These are phyloP conservation scores for Helianthus annuus DNA, from an alignment of 129 eudicot species.

Conservation along the genomic window DNA sequence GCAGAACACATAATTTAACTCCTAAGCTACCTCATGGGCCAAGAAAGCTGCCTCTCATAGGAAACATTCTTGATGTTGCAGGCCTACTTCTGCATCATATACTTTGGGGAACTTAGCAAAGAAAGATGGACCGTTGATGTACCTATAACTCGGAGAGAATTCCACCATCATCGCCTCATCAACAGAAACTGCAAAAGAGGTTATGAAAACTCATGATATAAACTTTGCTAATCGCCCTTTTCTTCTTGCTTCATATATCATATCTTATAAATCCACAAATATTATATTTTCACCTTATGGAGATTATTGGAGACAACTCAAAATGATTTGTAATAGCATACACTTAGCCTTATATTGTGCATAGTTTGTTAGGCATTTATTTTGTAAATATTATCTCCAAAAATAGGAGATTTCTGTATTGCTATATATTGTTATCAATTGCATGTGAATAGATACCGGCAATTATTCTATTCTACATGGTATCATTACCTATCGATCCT, in stretches of 20 bases:
- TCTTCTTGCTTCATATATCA: slow-evolving; percentile 38
- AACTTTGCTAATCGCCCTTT: slow-evolving; percentile 37
- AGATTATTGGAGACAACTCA: slow-evolving; percentile 40
- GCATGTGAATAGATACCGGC: no score
- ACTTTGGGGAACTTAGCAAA: slow-evolving; percentile 30
- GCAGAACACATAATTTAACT: neutral
- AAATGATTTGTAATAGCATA: slow-evolving; percentile 44
- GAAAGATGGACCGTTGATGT: slow-evolving; percentile 40
- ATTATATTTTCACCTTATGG: slow-evolving; percentile 38
- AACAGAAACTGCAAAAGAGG: slow-evolving; percentile 41
- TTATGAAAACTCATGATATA: slow-evolving; percentile 40
- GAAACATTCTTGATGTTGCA: slow-evolving; percentile 37
- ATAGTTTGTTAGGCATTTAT: no score
- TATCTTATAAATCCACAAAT: slow-evolving; percentile 38
- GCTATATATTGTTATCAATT: no score
- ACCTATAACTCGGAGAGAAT: slow-evolving; percentile 40
- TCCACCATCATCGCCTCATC: slow-evolving; percentile 39
- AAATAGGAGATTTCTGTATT: no score
- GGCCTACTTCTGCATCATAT: slow-evolving; percentile 37
- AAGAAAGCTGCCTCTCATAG: slow-evolving; percentile 32
- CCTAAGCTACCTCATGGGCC: slow-evolving; percentile 42
- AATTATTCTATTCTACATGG: no score
- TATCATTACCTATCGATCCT: no score
- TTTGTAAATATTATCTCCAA: no score
- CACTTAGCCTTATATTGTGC: no score